Conservation (phyloP, 108 stramenopile species). For the Conticribra weissflogii region DNA sequence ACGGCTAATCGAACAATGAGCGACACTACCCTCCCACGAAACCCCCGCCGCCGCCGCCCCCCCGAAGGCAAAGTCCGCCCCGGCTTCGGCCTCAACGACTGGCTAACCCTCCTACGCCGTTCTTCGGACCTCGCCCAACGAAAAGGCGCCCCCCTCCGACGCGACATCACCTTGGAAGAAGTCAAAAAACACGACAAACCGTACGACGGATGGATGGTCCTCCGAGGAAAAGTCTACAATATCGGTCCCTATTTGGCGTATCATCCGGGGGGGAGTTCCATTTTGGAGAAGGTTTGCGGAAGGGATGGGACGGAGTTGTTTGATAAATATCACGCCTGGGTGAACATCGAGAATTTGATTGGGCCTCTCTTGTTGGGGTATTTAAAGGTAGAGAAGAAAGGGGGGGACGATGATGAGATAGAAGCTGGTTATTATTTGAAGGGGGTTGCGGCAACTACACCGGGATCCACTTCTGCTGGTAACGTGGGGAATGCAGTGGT, state of each 20-base stretch:
- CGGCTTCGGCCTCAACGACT: slow-evolving; percentile 86
- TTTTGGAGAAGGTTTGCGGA: slow-evolving; percentile 77
- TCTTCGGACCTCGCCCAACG: slow-evolving; percentile 75
- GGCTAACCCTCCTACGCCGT: slow-evolving; percentile 62
- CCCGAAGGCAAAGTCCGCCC: slow-evolving; percentile 25
- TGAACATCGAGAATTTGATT: slow-evolving; percentile 76
- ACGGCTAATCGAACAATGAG: too few relatives aligned
- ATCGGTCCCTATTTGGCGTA: slow-evolving; percentile 92
- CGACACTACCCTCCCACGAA: slow-evolving; percentile 43
- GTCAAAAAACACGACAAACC: slow-evolving; percentile 63
- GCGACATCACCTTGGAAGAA: slow-evolving; percentile 65
- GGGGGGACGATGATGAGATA: background rate
- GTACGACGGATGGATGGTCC: slow-evolving; percentile 90
- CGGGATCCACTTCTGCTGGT: too few relatives aligned
- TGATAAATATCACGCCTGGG: slow-evolving; percentile 92
- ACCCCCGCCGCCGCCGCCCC: slow-evolving; percentile 6
- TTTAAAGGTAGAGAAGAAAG: slow-evolving; percentile 27
- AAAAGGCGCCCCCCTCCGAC: slow-evolving; percentile 61
- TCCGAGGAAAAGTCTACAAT: slow-evolving; percentile 91
- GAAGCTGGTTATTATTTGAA: slow-evolving; percentile 1
- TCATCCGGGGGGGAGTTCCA: slow-evolving; percentile 92
- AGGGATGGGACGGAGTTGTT: slow-evolving; percentile 86
- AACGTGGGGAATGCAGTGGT: too few relatives aligned
- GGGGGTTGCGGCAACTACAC: background rate
- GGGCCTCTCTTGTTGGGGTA: slow-evolving; percentile 57